Base-by-base conservation (phyloP, 768 basidiomycete species). In the Lepiota brunneoincarnata region DNA sequence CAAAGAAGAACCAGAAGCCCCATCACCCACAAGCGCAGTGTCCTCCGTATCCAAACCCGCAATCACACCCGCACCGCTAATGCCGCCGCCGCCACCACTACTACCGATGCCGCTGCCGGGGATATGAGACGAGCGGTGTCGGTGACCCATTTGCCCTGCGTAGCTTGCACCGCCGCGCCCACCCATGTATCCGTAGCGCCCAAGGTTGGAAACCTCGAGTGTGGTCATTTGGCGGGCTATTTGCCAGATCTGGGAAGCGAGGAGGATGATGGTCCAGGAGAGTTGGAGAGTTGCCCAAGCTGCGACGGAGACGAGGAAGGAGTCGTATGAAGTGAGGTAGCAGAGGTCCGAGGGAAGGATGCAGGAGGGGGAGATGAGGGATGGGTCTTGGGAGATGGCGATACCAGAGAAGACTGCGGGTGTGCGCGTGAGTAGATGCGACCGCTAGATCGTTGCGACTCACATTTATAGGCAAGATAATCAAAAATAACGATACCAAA, bases 111-210 rank as follows among this genome's bases (percentile, higher is more conserved):
- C 7, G 11, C n/a, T n/a, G n/a, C n/a, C n/a, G n/a, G n/a, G n/a
- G n/a, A n/a, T n/a, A n/a, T n/a, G n/a, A n/a, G 31, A 9, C 11
- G 7, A 31, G 2, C 65, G 74, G 62, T 89, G 86, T n/a, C 79
- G 77, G 64, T 89, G 88, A 2, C 91, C 87, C 86, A 89, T 89
- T 66, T 93, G 91, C 6, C 82, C 76, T 6, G 75, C 74, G 17
- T 89, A 75, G 35, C 78, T 82, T 2, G 84, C 80, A 17, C 83
- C 83, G 0, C 85, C 90, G 37, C 91, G 84, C 0, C 95, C 95
- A 35, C 97, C 96, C 93, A 99, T 96, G 74, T 87, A 98, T 11
- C 97, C 96, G 64, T 87, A 98, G 42, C 96, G 82, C 2, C 96
- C 93, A 2, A 98, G 83, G 64, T 99, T 99, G 55, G 87, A 87